A percentile compares a stretch with the other conserved stretches of the same genome.
Conservation (phyloP, 225 moss, liverwort and hornwort species). For the Polytrichum commune region DNA sequence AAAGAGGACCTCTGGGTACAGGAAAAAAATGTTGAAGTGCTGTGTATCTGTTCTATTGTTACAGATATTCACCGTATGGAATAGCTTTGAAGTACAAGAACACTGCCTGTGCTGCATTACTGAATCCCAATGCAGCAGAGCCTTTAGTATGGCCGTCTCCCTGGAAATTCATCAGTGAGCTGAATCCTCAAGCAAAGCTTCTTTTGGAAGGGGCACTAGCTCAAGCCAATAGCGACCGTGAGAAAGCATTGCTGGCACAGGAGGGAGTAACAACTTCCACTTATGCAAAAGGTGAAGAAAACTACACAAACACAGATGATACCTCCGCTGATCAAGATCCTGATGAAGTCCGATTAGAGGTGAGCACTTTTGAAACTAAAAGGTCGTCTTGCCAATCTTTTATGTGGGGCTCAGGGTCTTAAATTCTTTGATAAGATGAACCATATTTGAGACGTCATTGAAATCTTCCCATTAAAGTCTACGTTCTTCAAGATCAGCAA, state of each 20-base stretch:
- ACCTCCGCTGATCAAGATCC: background rate
- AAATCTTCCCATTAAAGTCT: too few relatives aligned
- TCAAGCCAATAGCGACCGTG: slow-evolving; percentile 42
- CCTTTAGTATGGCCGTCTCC: slow-evolving; percentile 65
- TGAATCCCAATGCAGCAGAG: slow-evolving; percentile 47
- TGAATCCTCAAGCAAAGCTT: slow-evolving; percentile 48
- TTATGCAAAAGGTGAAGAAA: background rate
- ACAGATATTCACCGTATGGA: slow-evolving; percentile 43
- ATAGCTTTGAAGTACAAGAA: slow-evolving; percentile 48
- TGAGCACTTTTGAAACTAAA: background rate
- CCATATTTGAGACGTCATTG: too few relatives aligned
- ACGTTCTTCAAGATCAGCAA: too few relatives aligned
- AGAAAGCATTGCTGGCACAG: slow-evolving; percentile 20
- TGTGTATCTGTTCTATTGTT: background rate
- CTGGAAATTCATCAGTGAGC: slow-evolving; percentile 64
- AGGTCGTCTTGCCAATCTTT: too few relatives aligned
- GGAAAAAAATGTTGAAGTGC: too few relatives aligned
- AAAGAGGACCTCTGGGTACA: too few relatives aligned
- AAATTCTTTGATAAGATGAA: too few relatives aligned
- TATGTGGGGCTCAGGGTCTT: too few relatives aligned
- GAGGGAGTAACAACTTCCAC: slow-evolving; percentile 1
- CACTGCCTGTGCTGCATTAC: slow-evolving; percentile 39
- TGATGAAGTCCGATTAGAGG: slow-evolving; percentile 6
- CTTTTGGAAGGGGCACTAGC: slow-evolving; percentile 47
- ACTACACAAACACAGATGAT: background rate